Percentiles rank a stretch among this genome's conserved stretches.
phyloP scores from a whole-genome alignment of 208 protist genomes.

The Lotmaria passim region DNA sequence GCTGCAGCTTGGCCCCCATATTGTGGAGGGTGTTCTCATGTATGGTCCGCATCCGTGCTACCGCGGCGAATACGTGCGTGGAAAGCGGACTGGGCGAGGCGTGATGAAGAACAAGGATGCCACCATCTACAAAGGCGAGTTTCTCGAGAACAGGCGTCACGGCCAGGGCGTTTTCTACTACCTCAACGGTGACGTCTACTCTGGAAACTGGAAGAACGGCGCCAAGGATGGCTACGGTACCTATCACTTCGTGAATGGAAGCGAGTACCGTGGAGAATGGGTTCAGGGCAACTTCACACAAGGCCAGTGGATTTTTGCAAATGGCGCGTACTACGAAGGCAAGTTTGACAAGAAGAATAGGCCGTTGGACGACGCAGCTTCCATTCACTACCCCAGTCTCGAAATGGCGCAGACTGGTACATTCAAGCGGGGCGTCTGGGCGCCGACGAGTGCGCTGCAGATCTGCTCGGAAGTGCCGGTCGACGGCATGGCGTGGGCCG shows the following conservation, averaged over 20 bases:
- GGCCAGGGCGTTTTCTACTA: slow-evolving; percentile 93
- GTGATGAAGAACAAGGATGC: slow-evolving; percentile 93
- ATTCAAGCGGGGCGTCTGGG: slow-evolving; percentile 81
- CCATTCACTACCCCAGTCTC: slow-evolving; percentile 76
- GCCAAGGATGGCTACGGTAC: slow-evolving; percentile 89
- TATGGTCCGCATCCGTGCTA: slow-evolving; percentile 86
- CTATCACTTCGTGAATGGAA: slow-evolving; percentile 84
- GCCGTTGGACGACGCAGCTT: slow-evolving; percentile 73
- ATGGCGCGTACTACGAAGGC: slow-evolving; percentile 90
- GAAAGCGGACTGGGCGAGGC: slow-evolving; percentile 76
- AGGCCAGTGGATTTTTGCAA: slow-evolving; percentile 88
- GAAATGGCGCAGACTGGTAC: slow-evolving; percentile 76
- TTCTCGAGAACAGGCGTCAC: slow-evolving; percentile 87
- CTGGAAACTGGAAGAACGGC: slow-evolving; percentile 84
- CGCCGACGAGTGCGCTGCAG: slow-evolving; percentile 63
- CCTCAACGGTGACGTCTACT: slow-evolving; percentile 91
- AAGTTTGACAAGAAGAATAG: slow-evolving; percentile 89
- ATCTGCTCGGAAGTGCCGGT: slow-evolving; percentile 61
- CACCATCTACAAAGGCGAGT: slow-evolving; percentile 92
- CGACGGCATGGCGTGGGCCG: slow-evolving; percentile 39
- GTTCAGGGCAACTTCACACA: slow-evolving; percentile 78
- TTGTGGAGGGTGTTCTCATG: slow-evolving; percentile 68
- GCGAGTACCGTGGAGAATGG: slow-evolving; percentile 88
- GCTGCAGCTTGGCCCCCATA: slow-evolving; percentile 63
- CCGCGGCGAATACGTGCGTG: slow-evolving; percentile 86